These are phyloP conservation scores for Aspergillus phoenicis DNA, from an alignment of 2,329 filamentous ascomycete genomes.

Conservation along the genomic window DNA sequence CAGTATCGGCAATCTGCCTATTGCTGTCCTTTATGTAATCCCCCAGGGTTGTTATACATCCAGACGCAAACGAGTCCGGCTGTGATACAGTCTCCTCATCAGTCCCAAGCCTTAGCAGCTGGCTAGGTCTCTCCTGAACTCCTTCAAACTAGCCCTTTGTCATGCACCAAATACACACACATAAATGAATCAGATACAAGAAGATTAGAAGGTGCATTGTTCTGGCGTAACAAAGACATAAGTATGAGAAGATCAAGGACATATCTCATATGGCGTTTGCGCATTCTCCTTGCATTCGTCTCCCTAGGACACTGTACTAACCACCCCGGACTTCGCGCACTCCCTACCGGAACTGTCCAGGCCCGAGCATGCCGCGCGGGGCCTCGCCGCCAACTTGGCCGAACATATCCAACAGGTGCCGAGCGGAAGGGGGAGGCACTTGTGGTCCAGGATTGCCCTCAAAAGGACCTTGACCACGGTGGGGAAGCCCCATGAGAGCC, in stretches of 20 bases:
- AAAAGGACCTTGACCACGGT: slow-evolving; percentile 39
- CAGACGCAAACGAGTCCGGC: neutral
- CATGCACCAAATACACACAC: slow-evolving; percentile 2
- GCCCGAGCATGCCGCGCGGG: slow-evolving; percentile 41
- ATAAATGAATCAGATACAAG: slow-evolving; percentile 7
- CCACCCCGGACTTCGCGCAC: neutral
- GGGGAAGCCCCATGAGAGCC: slow-evolving; percentile 40
- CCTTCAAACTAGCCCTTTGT: neutral
- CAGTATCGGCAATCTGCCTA: neutral
- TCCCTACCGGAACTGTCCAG: slow-evolving; percentile 39
- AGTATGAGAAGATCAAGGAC: neutral
- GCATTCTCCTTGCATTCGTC: neutral
- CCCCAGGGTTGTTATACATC: neutral
- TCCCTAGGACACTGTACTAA: neutral
- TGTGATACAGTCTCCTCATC: slow-evolving; percentile 3
- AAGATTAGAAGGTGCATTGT: neutral
- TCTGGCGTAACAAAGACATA: neutral
- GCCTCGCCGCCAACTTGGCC: slow-evolving; percentile 39
- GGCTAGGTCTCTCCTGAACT: neutral
- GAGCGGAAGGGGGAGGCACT: slow-evolving; percentile 41
- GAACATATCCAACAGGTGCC: slow-evolving; percentile 49
- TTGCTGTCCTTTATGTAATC: slow-evolving; percentile 2
- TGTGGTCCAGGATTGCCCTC: slow-evolving; percentile 41
- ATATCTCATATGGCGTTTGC: neutral
- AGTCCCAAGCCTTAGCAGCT: neutral